Percentiles rank a stretch among this genome's conserved stretches.
phyloP scores from a whole-genome alignment of 495 filamentous ascomycete species.

The Amniculicola lignicola region DNA sequence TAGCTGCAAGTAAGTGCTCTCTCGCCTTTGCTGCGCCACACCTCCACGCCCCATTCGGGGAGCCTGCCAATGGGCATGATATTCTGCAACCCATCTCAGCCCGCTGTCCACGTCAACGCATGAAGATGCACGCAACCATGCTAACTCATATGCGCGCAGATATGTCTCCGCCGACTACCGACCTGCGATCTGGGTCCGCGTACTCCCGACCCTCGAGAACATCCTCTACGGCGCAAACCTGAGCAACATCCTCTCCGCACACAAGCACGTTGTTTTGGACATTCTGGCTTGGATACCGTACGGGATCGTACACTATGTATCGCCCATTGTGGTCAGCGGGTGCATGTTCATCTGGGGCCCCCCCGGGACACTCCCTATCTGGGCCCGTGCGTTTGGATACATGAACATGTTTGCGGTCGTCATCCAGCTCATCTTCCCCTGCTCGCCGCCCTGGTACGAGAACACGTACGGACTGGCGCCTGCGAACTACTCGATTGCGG shows the following conservation, averaged over 20 bases:
- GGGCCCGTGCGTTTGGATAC: constrained; percentile 82
- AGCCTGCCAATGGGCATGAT: no score
- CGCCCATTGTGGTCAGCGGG: constrained; percentile 68
- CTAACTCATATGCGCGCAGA: constrained; percentile 45
- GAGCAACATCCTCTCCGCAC: constrained; percentile 88
- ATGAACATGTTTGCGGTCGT: constrained; percentile 82
- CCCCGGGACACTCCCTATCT: constrained; percentile 79
- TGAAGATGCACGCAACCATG: constrained; percentile 20
- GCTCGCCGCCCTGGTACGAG: constrained; percentile 93
- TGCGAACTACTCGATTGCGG: constrained; percentile 85
- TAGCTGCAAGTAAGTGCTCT: constrained; percentile 69
- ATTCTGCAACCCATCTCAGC: constrained; percentile 3
- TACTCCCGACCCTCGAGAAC: constrained; percentile 93
- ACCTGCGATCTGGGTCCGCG: constrained; percentile 89
- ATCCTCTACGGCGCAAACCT: constrained; percentile 95
- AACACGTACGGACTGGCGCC: constrained; percentile 82
- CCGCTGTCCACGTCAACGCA: not conserved
- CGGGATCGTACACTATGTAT: constrained; percentile 81
- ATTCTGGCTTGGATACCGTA: constrained; percentile 92
- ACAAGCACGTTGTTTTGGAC: constrained; percentile 75
- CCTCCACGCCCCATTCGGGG: not conserved
- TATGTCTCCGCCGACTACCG: constrained; percentile 84
- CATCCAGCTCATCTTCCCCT: constrained; percentile 85
- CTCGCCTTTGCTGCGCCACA: constrained; percentile 21
- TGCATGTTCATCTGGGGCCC: constrained; percentile 84